Base-by-base conservation (phyloP, 768 basidiomycete species). In the Trametes elegans region DNA sequence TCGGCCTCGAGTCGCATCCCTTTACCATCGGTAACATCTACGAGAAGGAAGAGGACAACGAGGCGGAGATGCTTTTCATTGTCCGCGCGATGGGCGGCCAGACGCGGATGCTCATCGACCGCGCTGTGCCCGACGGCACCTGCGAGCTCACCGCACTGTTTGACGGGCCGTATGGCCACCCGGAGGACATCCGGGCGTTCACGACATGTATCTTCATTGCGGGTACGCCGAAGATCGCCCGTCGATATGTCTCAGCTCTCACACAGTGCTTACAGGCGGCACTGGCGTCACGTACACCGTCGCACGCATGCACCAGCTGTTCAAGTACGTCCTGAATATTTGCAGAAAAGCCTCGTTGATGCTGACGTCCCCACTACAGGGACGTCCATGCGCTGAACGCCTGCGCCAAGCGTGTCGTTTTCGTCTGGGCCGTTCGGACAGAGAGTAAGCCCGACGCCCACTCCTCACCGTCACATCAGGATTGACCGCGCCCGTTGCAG, bases 41-140 rank as follows among this genome's bases (percentile, higher is more conserved):
- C 32, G 69, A 67, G 32, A 64, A 28, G 47, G 63, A 42, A 53
- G 62, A 38, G 66, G 64, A n/a, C 0, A 42, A 49, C 26, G 62
- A 58, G 50, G 73, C 68, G 49, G 71, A 79, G 47, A 68, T 80
- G n/a, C 71, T 75, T n/a, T 82, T 83, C 61, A 70, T 83, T 57
- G 72, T 83, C 55, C 72, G 79, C 39, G 76, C 75, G 23, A 68
- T 77, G 56, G 72, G 73, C 55, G 82, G 83, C 0, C 77, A 83
- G 66, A 83, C 82, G 14, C 64, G 64, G 59, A 61, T 62, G 26
- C 64, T 71, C 16, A 21, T 57, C 10, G 64, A 59, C 11, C 59
- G 47, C 18, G 48, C 52, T 23, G 26, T 31, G 19, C 40, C 29
- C 13, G 57, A 60, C 32, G 62, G 65, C 8, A 56, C 44, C 6